Evolutionary conservation across 1,284 basidiomycete genomes (phyloP), one percentile per base, ranked within the genome.

Genomic region (Ganoderma boninense): DNA sequence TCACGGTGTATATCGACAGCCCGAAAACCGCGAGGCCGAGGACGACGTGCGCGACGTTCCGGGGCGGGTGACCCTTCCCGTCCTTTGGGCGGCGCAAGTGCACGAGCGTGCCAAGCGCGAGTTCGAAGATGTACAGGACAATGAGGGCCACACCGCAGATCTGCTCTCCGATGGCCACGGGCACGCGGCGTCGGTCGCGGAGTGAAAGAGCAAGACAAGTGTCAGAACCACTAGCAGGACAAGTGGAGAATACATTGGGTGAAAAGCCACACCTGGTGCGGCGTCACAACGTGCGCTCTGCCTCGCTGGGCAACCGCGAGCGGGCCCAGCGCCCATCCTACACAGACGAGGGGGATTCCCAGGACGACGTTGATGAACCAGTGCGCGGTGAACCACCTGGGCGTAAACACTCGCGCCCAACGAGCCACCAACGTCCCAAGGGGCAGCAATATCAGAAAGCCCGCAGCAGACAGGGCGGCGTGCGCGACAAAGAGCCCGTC

Each of bases 381-480:
- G 73, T 92, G 90, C 10, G 80, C 80, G 35, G 84, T 85, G 79
- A 92, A 88, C 92, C 92, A 93, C 44, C 81, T 82, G 11, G 82
- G 81, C 38, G 87, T 87, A 69, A 89, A 80, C 0, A 87, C 88
- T 62, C 92, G 82, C 11, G 85, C 84, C 81, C 86, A 89, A n/a
- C 92, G 85, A 2, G 89, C 91, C 26, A 89, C 77, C 62, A 93
- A 80, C 1, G 87, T 84, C 8, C 89, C 89, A 10, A 84, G 71
- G 1, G 92, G 92, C 0, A 92, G 80, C 16, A 92, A 74, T 23
- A 92, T 78, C 76, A 92, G 81, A 77, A 92, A 90, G 0, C 88
- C 91, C 23, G 90, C 71, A 13, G 85, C 84, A 20, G 87, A 84
- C 54, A 89, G 77, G 49, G 85, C 77, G 23, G 85, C 89, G 76